Evolutionary conservation across 75 land plant genomes (phyloP).

Genomic region (Selaginella moellendorffii): DNA sequence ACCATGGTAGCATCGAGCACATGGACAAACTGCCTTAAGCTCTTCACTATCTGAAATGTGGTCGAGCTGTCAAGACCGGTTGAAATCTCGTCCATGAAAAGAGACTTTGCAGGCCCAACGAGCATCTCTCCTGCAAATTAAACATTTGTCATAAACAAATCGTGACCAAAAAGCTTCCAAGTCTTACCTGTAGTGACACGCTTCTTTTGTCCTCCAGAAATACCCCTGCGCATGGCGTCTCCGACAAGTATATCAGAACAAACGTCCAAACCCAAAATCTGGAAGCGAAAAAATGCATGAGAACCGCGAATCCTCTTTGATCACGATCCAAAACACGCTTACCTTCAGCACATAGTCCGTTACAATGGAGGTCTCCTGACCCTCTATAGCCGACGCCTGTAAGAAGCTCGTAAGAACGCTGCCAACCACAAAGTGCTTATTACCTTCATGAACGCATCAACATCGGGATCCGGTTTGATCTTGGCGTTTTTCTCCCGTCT

Average conservation of each 20-base stretch:
- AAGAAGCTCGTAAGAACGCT: too few relatives aligned
- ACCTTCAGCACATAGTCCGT: conserved; percentile 66
- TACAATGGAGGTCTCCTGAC: conserved; percentile 35
- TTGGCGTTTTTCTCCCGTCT: conserved; percentile 54
- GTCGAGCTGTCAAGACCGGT: conserved; percentile 82
- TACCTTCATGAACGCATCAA: conserved; percentile 79
- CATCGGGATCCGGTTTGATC: conserved; percentile 67
- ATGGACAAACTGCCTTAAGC: conserved; percentile 38
- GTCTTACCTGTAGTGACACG: conserved; percentile 28
- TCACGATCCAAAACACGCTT: too few relatives aligned
- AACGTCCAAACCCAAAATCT: conserved; percentile 32
- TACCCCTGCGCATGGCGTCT: conserved; percentile 29
- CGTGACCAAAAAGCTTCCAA: too few relatives aligned
- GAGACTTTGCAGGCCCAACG: conserved; percentile 53
- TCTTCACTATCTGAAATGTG: conserved; percentile 55
- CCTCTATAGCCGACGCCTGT: conserved; percentile 46
- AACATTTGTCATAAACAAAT: too few relatives aligned
- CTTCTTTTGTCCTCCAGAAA: conserved; percentile 41
- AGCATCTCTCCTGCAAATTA: conserved; percentile 56
- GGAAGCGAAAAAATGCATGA: too few relatives aligned
- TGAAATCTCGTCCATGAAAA: conserved; percentile 92
- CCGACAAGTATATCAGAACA: conserved; percentile 32
- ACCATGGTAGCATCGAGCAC: conserved; percentile 38
- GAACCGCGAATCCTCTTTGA: too few relatives aligned
- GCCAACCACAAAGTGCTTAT: too few relatives aligned